phyloP scores from a whole-genome alignment of 2,329 filamentous ascomycete species.

The Exophiala dermatitidis region DNA sequence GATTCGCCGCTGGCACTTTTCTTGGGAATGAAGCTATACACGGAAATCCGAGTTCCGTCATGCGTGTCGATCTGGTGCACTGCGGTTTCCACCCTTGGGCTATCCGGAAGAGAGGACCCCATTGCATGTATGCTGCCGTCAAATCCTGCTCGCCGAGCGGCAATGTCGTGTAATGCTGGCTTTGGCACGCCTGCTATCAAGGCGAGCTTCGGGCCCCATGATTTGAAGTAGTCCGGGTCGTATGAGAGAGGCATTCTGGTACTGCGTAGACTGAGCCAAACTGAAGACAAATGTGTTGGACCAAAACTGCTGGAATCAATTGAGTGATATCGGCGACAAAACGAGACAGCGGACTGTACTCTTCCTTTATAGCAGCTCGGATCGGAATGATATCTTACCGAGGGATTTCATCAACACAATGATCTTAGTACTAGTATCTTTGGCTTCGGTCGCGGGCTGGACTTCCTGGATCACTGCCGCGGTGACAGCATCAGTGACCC shows the following conservation, averaged over 20 bases:
- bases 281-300: too few relatives aligned
- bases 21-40: conserved; percentile 26
- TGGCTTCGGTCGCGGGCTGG: too few relatives aligned
- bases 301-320: too few relatives aligned
- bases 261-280: too few relatives aligned
- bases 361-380: too few relatives aligned
- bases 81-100: conserved; percentile 19
- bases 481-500: too few relatives aligned
- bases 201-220: conserved; percentile 18
- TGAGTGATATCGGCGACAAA: too few relatives aligned
- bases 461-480: too few relatives aligned
- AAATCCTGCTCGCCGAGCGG: conserved; percentile 3
- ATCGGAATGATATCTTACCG: too few relatives aligned
- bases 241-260: conserved; percentile 5
- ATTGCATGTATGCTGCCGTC: conserved; percentile 4
- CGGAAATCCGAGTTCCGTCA: conserved; percentile 23
- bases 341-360: too few relatives aligned
- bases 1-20: conserved; percentile 25
- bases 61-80: conserved; percentile 19
- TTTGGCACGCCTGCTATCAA: conserved; percentile 10
- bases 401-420: too few relatives aligned
- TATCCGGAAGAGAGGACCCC: conserved; percentile 16
- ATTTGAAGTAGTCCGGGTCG: conserved; percentile 15
- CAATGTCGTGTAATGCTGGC: conserved; percentile 21
- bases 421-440: too few relatives aligned